phyloP scores from a whole-genome alignment of 306 rosid species.

The Quercus cerris region DNA sequence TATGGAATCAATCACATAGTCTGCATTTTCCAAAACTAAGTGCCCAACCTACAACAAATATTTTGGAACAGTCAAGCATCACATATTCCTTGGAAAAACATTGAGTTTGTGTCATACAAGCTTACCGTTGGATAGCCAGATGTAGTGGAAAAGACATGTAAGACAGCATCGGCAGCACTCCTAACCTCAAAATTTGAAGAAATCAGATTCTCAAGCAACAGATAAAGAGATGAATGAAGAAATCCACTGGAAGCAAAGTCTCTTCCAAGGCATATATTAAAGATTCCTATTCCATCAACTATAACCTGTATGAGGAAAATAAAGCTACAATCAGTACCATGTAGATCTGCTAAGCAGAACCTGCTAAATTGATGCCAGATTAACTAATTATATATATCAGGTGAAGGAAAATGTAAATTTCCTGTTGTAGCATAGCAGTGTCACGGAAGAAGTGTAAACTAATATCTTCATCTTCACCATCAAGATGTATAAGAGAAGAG shows the following conservation, averaged over 20 bases:
- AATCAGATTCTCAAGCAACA: conserved; percentile 85
- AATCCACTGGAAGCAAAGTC: conserved; percentile 75
- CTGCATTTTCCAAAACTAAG: conserved; percentile 82
- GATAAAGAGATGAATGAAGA: conserved; percentile 89
- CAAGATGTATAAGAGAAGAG: conserved; percentile 34
- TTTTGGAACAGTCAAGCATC: conserved; percentile 7
- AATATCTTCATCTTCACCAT: conserved; percentile 53
- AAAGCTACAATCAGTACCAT: conserved; percentile 27
- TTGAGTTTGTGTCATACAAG: conserved; percentile 8
- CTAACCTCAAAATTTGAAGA: conserved; percentile 66
- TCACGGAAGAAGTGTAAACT: conserved; percentile 67
- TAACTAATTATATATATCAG: conserved; percentile 18
- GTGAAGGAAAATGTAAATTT: conserved; percentile 32
- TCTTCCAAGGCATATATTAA: conserved; percentile 70
- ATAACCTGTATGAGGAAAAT: conserved; percentile 67
- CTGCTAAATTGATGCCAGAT: conserved; percentile 13
- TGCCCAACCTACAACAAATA: conserved; percentile 65
- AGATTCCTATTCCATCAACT: conserved; percentile 87
- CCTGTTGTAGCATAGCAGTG: conserved; percentile 83
- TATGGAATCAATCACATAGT: conserved; percentile 89
- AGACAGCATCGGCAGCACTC: conserved; percentile 71
- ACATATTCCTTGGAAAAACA: conserved; percentile 1
- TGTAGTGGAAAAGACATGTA: conserved; percentile 58
- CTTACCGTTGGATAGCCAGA: conserved; percentile 70
- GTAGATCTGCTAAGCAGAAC: conserved; percentile 9